Conservation (phyloP, 2,329 filamentous ascomycete genomes). For the Byssochlamys sp. region DNA sequence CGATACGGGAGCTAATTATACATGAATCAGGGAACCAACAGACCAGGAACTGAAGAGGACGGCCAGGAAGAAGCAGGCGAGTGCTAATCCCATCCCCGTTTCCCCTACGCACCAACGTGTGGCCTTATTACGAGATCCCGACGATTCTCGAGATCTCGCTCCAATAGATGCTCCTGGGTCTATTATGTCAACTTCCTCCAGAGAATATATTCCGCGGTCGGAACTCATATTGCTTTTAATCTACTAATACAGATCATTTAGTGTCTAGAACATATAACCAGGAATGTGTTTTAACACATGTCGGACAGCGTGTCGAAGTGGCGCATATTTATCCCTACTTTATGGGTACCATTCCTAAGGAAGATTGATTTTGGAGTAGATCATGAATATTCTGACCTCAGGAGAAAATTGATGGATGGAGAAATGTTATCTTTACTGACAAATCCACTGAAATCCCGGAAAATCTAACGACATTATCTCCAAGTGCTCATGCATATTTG, state of each 20-base stretch:
- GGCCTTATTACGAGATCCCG: neutral
- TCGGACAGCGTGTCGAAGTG: neutral
- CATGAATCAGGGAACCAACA: neutral
- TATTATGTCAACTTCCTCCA: neutral
- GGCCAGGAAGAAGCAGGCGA: neutral
- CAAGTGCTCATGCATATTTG: conserved; percentile 1
- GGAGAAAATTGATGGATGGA: neutral
- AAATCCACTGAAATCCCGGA: neutral
- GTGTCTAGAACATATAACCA: neutral
- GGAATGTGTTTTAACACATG: neutral
- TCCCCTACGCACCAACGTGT: neutral
- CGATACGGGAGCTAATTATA: neutral
- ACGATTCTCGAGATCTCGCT: neutral
- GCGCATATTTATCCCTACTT: neutral
- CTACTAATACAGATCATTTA: neutral
- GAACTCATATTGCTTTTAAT: neutral
- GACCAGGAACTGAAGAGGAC: neutral
- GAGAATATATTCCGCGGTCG: neutral
- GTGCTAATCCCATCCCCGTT: neutral
- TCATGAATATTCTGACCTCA: neutral
- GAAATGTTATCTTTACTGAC: neutral
- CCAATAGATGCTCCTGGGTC: neutral
- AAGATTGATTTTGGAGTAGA: neutral
- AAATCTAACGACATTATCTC: neutral
- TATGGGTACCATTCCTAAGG: neutral